Base-by-base conservation (phyloP, 1,284 basidiomycete species). In the Sporisorium scitamineum region DNA sequence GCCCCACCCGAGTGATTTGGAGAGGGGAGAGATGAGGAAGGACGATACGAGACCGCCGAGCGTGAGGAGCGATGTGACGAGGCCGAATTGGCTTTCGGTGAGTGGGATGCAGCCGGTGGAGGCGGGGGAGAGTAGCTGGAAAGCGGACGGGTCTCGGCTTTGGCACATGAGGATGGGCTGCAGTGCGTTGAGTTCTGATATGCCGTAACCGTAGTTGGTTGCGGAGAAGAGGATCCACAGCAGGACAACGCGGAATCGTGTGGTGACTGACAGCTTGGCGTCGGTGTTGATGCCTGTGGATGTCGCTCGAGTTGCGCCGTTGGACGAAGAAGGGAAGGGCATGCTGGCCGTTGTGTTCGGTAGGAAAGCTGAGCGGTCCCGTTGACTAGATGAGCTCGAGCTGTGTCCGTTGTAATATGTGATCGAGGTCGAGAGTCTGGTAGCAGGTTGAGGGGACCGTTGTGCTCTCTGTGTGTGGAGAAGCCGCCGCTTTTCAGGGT, bases 31-130 rank as follows among this genome's bases (percentile, higher is more conserved):
- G 53, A 71, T 71, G 58, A 61, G 52, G 39, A 80, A 73, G 7
- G 71, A 82, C 18, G 94, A 94, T 4, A 91, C 62, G 14, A 97
- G 89, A 39, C 95, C 95, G 8, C 95, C 95, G n/a, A 93, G 80
- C 1, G 94, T 95, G 85, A 94, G 95, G 32, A 93, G 87, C 27
- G 94, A 89, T 0, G 94, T 97, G 47, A 95, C 89, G 34, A 91
- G 84, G 18, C 92, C 92, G 87, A 95, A 96, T 18, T 78, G 71
- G 29, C 61, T 54, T 20, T 80, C 74, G 14, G 62, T 70, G 14
- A 78, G 60, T 9, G 67, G 61, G 18, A 80, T 72, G 56, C 78
- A 76, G 42, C 60, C 58, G 26, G 70, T 73, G 7, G 64, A 32
- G 22, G 56, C n/a, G n/a, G 61, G 67, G 8, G 68, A 70, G 37